phyloP scores from a whole-genome alignment of 768 basidiomycete species.

The Amyloporia xantha region DNA sequence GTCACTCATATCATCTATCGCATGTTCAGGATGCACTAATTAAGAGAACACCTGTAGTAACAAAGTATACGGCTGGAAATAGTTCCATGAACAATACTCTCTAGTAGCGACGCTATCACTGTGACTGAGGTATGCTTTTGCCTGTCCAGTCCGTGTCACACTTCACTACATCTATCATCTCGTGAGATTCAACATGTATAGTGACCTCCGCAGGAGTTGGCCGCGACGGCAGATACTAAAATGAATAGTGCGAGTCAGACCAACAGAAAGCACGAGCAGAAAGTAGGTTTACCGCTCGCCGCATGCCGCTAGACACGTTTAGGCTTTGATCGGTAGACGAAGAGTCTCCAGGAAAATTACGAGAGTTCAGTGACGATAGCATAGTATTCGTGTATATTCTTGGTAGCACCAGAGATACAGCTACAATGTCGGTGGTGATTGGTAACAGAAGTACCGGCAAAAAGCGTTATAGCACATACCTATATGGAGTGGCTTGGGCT shows the following conservation, averaged over 20 bases:
- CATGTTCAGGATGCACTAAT: no score
- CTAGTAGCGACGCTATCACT: no score
- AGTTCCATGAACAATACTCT: no score
- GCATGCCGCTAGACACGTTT: no score
- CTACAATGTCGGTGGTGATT: not conserved
- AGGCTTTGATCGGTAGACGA: not conserved
- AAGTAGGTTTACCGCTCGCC: not conserved
- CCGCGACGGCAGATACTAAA: not conserved
- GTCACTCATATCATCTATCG: no score
- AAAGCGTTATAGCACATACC: not conserved
- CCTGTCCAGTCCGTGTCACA: not conserved
- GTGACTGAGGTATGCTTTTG: not conserved
- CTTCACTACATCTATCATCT: not conserved
- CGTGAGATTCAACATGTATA: conserved; percentile 1
- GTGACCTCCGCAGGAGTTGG: not conserved
- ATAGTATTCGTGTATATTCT: not conserved
- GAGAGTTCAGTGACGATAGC: not conserved
- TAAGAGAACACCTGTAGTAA: no score
- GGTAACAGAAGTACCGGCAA: not conserved
- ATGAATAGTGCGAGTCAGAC: not conserved
- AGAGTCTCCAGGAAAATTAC: not conserved
- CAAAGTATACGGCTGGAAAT: no score
- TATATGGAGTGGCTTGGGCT: not conserved
- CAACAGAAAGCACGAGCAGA: not conserved
- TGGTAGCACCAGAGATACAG: not conserved